These are phyloP conservation scores for Selaginella moellendorffii DNA, from an alignment of 75 land plant genomes.

Conservation along the genomic window DNA sequence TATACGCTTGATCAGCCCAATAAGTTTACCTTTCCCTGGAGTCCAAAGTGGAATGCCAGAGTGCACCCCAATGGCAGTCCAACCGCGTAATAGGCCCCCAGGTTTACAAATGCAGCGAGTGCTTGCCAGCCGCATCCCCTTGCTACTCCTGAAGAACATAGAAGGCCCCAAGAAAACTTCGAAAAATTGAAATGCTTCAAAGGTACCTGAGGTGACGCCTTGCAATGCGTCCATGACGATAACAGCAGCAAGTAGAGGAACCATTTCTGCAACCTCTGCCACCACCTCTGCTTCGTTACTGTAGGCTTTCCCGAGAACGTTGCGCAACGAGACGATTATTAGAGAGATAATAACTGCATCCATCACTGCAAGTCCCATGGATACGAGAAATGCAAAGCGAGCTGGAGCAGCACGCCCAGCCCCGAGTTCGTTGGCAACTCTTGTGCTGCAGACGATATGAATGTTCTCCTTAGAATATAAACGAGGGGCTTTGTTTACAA, in stretches of 20 bases:
- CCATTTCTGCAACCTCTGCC: conserved; percentile 32
- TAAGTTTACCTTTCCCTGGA: conserved; percentile 34
- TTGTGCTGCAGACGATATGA: conserved; percentile 25
- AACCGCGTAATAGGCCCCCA: conserved; percentile 48
- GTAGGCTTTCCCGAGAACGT: conserved; percentile 44
- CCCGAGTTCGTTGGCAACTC: conserved; percentile 68
- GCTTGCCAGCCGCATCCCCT: conserved; percentile 74
- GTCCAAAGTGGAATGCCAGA: conserved; percentile 39
- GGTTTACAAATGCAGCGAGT: conserved; percentile 41
- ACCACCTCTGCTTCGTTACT: conserved; percentile 51
- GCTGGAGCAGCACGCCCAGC: conserved; percentile 51
- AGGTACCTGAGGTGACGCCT: conserved; percentile 60
- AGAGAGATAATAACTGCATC: conserved; percentile 29
- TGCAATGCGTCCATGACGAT: conserved; percentile 51
- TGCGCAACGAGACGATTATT: conserved; percentile 27
- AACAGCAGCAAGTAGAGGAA: conserved; percentile 42
- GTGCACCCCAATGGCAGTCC: conserved; percentile 41
- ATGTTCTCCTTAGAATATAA: not conserved
- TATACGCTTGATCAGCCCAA: not conserved
- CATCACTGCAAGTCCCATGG: conserved; percentile 24
- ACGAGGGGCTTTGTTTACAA: not conserved
- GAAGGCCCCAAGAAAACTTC: not conserved
- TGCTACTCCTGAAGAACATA: conserved; percentile 47
- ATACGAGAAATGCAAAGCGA: conserved; percentile 31
- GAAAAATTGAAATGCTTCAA: not conserved